A percentile compares a stretch with the other conserved stretches of the same genome.
Conservation (phyloP, 2,329 filamentous ascomycete species). For the Seiridium cupressi region DNA sequence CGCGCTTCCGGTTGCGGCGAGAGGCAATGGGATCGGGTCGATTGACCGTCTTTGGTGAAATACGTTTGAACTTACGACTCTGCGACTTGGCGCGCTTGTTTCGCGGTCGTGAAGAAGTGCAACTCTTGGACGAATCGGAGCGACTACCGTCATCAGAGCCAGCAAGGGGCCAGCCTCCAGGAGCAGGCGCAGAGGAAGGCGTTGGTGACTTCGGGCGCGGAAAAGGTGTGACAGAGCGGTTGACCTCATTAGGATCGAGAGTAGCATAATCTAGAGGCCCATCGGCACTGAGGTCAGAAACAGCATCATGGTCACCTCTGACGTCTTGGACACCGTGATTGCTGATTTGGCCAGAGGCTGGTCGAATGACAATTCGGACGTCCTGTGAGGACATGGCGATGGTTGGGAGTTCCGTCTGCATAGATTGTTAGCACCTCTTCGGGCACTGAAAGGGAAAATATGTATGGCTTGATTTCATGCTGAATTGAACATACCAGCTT, state of each 20-base stretch:
- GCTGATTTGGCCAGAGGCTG: neutral
- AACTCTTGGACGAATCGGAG: neutral
- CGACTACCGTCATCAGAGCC: neutral
- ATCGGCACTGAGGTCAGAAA: neutral
- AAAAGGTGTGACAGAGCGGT: neutral
- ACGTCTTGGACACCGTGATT: neutral
- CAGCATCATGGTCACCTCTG: neutral
- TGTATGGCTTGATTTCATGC: too few species aligned
- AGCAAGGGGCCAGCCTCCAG: neutral
- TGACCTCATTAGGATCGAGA: neutral
- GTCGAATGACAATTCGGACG: neutral
- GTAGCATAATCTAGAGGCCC: neutral
- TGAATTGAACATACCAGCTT: too few species aligned
- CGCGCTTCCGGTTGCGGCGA: neutral
- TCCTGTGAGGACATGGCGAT: neutral
- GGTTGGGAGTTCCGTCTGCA: too few species aligned
- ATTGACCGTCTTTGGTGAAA: neutral
- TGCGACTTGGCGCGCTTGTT: neutral
- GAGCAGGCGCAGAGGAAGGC: neutral
- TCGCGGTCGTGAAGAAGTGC: neutral
- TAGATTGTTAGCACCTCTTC: too few species aligned
- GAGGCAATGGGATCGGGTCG: neutral
- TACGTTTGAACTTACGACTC: neutral
- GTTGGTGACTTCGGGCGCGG: neutral
- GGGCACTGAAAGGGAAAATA: too few species aligned